Percentiles rank a stretch among this genome's conserved stretches.
These are phyloP conservation scores for Tilletia horrida DNA, from an alignment of 1,284 basidiomycete genomes.

Conservation along the genomic window DNA sequence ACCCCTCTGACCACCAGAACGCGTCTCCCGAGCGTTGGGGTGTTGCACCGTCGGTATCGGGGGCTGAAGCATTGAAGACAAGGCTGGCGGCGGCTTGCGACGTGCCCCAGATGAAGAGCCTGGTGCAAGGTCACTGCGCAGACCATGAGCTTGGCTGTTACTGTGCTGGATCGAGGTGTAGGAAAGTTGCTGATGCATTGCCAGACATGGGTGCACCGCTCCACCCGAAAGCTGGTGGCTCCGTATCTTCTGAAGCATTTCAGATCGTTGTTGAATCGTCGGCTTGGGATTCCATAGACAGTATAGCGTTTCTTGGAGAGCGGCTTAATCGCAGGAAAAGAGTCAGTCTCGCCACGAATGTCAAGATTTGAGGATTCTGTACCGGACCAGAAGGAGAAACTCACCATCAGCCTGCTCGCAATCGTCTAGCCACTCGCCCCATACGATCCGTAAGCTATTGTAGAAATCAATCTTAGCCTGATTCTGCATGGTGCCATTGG, in stretches of 20 bases:
- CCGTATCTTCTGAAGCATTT: slow-evolving; percentile 1
- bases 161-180: neutral
- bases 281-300: neutral
- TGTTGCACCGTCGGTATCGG: neutral
- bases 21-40: neutral
- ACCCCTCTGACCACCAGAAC: too few relatives aligned
- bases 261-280: neutral
- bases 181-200: neutral
- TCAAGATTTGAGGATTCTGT: too few relatives aligned
- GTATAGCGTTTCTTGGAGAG: neutral
- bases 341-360: neutral
- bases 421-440: slow-evolving; percentile 8
- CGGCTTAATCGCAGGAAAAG: neutral
- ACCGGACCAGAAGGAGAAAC: neutral
- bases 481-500: neutral
- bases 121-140: neutral
- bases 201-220: neutral
- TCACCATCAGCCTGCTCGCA: slow-evolving; percentile 12
- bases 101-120: neutral
- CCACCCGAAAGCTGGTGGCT: neutral
- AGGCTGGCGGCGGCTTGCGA: neutral
- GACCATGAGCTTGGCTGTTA: neutral
- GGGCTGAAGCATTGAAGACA: neutral
- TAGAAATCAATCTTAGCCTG: neutral
- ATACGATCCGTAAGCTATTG: neutral